Base-by-base conservation (phyloP, 176 grass and related monocot species). In the Panicum miliaceum region DNA sequence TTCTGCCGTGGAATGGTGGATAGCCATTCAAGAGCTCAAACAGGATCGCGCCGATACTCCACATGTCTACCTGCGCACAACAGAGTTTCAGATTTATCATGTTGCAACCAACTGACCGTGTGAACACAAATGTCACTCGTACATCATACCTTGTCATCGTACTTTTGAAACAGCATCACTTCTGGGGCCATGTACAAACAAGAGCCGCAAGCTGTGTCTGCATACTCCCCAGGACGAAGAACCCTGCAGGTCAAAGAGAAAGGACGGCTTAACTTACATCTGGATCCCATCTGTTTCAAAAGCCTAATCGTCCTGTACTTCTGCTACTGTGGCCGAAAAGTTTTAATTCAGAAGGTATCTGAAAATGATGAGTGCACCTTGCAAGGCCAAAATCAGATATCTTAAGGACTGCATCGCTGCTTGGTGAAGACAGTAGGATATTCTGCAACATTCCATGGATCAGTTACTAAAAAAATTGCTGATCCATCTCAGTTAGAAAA, bases 111-210 rank as follows among this genome's bases (percentile, higher is more conserved):
- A 45, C 68, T 4, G 45, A 18, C 12, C 14, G 47, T 18, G 40
- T 5, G 20, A 76, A 19, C 42, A 20, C 54, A 42, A 3, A 11
- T 51, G 43, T 10, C 2, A 40, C 34, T n/a, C 8, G 12, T 45
- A 2, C 7, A 8, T 2, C 22, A 10, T 66, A 89, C 92, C 76
- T 86, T 91, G 4, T 74, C 71, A 51, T 91, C 64, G 50, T 91
- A 94, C 77, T 91, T 89, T 37, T 94, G 84, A 72, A 91, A 94
- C 2, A 91, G 64, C 92, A 94, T 89, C 1, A 91, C 86, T 87
- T 94, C 92, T n/a, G 92, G 92, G 69, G 92, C 92, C 89, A 94
- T 94, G 84, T 94, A 94, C 48, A 87, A 75, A 58, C 86, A 48
- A 15, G 89, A 83, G 60, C 89, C 92, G 14, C 92, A 94, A 57